Percentiles rank a stretch among this genome's conserved stretches.
These are phyloP conservation scores for Botrytis aclada DNA, from an alignment of 2,329 filamentous ascomycete species.

Conservation along the genomic window DNA sequence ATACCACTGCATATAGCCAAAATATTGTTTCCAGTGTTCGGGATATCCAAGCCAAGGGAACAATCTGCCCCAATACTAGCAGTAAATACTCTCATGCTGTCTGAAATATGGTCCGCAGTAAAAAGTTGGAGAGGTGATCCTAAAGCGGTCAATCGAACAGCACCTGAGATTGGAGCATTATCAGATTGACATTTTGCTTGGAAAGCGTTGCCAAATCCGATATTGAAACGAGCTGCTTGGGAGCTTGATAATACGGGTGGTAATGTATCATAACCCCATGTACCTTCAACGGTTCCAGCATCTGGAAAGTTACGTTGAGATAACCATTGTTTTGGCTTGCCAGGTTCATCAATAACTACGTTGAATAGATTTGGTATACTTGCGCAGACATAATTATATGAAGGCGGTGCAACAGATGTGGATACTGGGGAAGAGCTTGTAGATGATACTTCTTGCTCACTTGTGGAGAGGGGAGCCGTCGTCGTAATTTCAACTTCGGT, in stretches of 20 bases:
- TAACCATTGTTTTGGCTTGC: slow-evolving; percentile 21
- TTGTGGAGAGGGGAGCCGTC: neutral
- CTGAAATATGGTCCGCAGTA: slow-evolving; percentile 16
- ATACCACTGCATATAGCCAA: slow-evolving; percentile 22
- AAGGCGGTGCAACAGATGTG: neutral
- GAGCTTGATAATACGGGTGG: neutral
- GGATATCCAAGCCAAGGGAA: slow-evolving; percentile 13
- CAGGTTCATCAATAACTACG: slow-evolving; percentile 20
- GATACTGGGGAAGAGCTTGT: slow-evolving; percentile 5
- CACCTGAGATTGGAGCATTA: slow-evolving; percentile 14
- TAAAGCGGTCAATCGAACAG: slow-evolving; percentile 18
- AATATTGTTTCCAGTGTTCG: slow-evolving; percentile 12
- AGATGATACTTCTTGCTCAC: neutral
- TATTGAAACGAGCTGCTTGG: slow-evolving; percentile 21
- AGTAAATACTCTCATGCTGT: slow-evolving; percentile 20
- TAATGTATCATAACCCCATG: slow-evolving; percentile 23
- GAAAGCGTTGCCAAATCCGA: neutral
- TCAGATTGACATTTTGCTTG: slow-evolving; percentile 7
- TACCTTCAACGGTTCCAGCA: slow-evolving; percentile 3
- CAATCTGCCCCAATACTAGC: slow-evolving; percentile 16
- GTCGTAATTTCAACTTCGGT: neutral
- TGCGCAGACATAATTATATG: slow-evolving; percentile 18
- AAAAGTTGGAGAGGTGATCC: slow-evolving; percentile 25
- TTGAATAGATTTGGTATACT: slow-evolving; percentile 16
- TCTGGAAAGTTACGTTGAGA: slow-evolving; percentile 18